phyloP scores from a whole-genome alignment of 1,284 basidiomycete species.

The Boletus hoseneyae region DNA sequence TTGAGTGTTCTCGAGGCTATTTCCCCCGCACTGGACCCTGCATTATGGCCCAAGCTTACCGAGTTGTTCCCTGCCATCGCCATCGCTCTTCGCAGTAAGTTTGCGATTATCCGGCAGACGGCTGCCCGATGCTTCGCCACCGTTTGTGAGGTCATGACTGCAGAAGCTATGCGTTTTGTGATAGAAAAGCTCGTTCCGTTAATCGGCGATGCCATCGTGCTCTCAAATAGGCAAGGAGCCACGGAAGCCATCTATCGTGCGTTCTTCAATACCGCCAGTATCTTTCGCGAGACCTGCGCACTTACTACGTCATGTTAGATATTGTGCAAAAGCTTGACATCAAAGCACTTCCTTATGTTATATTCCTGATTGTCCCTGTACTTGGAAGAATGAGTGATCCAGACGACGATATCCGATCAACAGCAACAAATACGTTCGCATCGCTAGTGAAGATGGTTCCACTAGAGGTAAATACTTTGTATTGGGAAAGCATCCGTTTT shows the following conservation, averaged over 20 bases:
- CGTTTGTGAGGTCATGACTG: conserved; percentile 82
- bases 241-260: conserved; percentile 88
- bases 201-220: conserved; percentile 76
- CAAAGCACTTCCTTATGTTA: conserved; percentile 94
- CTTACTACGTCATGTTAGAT: conserved; percentile 47
- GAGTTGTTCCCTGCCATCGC: conserved; percentile 78
- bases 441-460: conserved; percentile 99
- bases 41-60: conserved; percentile 66
- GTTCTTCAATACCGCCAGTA: conserved; percentile 33
- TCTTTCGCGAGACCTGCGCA: not conserved
- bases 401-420: conserved; percentile 87
- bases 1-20: conserved; percentile 87
- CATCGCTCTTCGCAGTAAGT: conserved; percentile 77
- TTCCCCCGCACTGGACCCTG: conserved; percentile 70
- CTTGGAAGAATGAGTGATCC: conserved; percentile 97
- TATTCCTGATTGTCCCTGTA: conserved; percentile 95
- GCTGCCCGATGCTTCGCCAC: conserved; percentile 87
- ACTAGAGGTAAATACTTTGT: conserved; percentile 65
- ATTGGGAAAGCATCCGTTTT: not conserved
- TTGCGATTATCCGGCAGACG: conserved; percentile 85
- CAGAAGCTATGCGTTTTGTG: conserved; percentile 84
- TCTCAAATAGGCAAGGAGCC: conserved; percentile 84
- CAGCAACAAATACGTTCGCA: conserved; percentile 96
- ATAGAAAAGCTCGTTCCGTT: conserved; percentile 86
- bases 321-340: conserved; percentile 91